Base-by-base conservation (phyloP, 768 basidiomycete species). In the Strobilomyces dryophilus region DNA sequence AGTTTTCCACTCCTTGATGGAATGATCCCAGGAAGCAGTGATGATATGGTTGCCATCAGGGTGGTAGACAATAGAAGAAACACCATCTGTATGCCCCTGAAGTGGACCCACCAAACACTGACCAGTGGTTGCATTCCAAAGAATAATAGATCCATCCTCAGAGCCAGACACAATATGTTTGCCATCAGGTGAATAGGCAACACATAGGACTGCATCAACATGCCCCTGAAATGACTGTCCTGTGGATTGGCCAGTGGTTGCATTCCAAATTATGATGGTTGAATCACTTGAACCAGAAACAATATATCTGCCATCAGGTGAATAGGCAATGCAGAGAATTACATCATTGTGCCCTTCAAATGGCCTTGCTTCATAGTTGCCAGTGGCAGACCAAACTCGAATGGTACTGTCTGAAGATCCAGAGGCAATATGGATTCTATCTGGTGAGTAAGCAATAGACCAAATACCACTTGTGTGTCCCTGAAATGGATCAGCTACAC, bases 241-340 rank as follows among this genome's bases (percentile, higher is more conserved):
- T 9, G 9, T 29, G 9, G 2, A 29, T 29, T 29, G 6, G 1
- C 29, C 29, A 29, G 29, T 29, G 6, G 29, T 9, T 29, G 29
- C 5, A 6, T 29, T 6, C 29, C 29, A 29, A 29, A 29, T 29
- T 1, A 29, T 29, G 29, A 29, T 29, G 29, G 29, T 6, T 6
- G 6, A 4, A 9, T 29, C 29, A 6, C 3, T 4, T 29, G 29
- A 29, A 29, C 29, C 29, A 29, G 29, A 29, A 29, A 24, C 42
- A 46, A 57, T n/a, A 10, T 51, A 29, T 2, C 3, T 32, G 1
- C 56, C 49, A 53, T 51, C 42, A 51, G 49, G 42, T 31, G 51
- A 48, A 32, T 44, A 49, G 20, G 52, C 26, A 53, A 53, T 12
- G 39, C 29, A 29, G 29, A 29, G 29, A 7, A 29, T 29, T 29